A percentile compares a stretch with the other conserved stretches of the same genome.
Evolutionary conservation across 164 flowering plant species (phyloP).

Genomic region (Echeveria elegans): DNA sequence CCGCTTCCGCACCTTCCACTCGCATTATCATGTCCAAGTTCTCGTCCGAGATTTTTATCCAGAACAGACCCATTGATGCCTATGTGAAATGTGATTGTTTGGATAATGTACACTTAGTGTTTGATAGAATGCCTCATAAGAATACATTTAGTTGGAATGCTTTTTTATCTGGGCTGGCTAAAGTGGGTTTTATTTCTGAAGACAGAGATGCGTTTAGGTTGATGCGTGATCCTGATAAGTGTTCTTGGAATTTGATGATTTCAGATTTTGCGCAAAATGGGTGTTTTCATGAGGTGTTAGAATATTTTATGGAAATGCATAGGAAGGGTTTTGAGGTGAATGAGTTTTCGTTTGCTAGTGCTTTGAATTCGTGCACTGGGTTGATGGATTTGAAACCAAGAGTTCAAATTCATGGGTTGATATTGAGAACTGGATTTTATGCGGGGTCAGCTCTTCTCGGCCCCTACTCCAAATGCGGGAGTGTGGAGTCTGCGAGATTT

Average conservation of each 20-base stretch:
- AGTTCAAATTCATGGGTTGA: conserved; percentile 36
- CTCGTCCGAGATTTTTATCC: conserved; percentile 36
- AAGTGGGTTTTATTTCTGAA: conserved; percentile 33
- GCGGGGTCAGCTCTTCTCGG: conserved; percentile 62
- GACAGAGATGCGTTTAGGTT: conserved; percentile 27
- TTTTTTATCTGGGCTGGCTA: conserved; percentile 21
- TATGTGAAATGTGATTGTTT: conserved; percentile 42
- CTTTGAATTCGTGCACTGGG: conserved; percentile 50
- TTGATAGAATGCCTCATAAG: conserved; percentile 38
- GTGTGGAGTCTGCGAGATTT: conserved; percentile 33
- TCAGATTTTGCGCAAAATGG: conserved; percentile 49
- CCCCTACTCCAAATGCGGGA: conserved; percentile 49
- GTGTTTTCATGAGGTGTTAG: conserved; percentile 30
- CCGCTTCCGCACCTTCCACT: conserved; percentile 27
- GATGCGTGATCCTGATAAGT: conserved; percentile 21
- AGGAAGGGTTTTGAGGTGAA: conserved; percentile 31
- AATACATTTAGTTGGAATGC: conserved; percentile 50
- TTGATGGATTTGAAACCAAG: conserved; percentile 34
- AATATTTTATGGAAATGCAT: conserved; percentile 38
- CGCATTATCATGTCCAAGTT: conserved; percentile 38
- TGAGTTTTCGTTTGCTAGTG: conserved; percentile 51
- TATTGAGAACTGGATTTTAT: conserved; percentile 33
- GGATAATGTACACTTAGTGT: conserved; percentile 38
- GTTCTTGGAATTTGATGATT: conserved; percentile 65
- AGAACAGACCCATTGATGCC: conserved; percentile 39